Evolutionary conservation across 345 rosid genomes (phyloP), one percentile per base, ranked within the genome.

Genomic region (Clarkia xantiana): DNA sequence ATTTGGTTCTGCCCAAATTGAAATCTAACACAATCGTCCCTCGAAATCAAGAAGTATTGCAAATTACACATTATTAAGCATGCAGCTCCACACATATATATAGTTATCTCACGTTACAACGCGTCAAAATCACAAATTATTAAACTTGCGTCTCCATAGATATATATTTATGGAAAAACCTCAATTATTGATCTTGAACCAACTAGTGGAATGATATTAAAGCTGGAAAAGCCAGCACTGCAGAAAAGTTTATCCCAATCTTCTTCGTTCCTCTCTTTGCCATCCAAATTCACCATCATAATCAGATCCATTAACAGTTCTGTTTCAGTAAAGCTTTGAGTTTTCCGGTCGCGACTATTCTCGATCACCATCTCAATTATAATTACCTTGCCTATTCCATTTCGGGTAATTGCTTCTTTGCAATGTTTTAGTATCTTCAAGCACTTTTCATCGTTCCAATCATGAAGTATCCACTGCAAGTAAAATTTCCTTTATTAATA

Each of bases 241-340:
- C 17, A 17, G 38, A 73, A 66, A 18, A 73, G 56, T 10, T 60
- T 55, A 9, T 55, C 61, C 71, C 65, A 69, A 6, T 73, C 67
- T 15, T 63, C n/a, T 9, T 69, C 65, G 1, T 2, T 49, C 15
- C 72, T 63, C 40, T 66, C 67, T 10, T 13, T 44, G 2, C 67
- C 77, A 4, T n/a, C n/a, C 0, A 39, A 3, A 2, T 0, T 0
- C 0, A 44, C 42, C 71, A 66, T 45, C 67, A 60, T 57, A 9
- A 11, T 0, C 43, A 73, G 12, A 25, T 67, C 75, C n/a, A 47
- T 51, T 3, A 61, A 46, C 23, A 61, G 44, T 13, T 42, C 63
- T 0, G 65, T 62, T 18, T 63, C 59, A 2, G 6, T 20, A 22
- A 22, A 22, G 1, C 36, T 17, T 17, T 38, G 3, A 5, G 49